Evolutionary conservation across 345 rosid species (phyloP), one percentile per base, ranked within the genome.

Genomic region (Sonneratia alba): DNA sequence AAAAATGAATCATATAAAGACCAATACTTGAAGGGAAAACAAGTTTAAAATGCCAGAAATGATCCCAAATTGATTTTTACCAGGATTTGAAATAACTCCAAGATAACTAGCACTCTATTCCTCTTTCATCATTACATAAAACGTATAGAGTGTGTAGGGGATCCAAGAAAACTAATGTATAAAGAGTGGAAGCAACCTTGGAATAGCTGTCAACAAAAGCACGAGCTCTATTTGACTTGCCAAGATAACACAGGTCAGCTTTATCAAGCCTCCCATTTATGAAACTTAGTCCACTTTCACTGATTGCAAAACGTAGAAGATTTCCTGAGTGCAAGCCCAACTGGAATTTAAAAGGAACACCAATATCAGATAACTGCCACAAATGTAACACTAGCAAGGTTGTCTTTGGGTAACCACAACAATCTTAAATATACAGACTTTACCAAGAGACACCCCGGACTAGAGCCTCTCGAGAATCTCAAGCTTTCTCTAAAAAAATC

Each of bases 181-280:
- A 37, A 38, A 68, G 43, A 21, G 51, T 37, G 10, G 22, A 74
- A 77, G 87, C 34, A 74, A 95, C 97, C 99, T 95, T 95, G 66
- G 99, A 95, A 83, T 85, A 92, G 80, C 93, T 92, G 74, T 95
- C 99, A 49, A 98, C 94, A 74, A 87, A 95, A 38, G 96, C 88
- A 42, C 98, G 91, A 7, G 92, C 86, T 75, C 86, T 82, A 73
- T 90, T 89, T 73, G 84, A 67, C 77, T 83, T 85, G 76, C 91
- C 88, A 49, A 85, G 83, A 76, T 86, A 95, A 70, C 84, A 84
- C 70, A 92, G 75, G 81, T 95, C 98, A 53, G 92, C 96, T 61
- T 78, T 89, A 81, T 87, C 92, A 71, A 92, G 85, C 80, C 81
- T 90, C 71, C 96, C 98, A 71, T 90, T 96, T 64, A 76, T 87